A percentile compares a stretch with the other conserved stretches of the same genome.
Evolutionary conservation across 192 early-diverging fungal genomes (phyloP).

Genomic region (Phlyctochytrium arcticum): DNA sequence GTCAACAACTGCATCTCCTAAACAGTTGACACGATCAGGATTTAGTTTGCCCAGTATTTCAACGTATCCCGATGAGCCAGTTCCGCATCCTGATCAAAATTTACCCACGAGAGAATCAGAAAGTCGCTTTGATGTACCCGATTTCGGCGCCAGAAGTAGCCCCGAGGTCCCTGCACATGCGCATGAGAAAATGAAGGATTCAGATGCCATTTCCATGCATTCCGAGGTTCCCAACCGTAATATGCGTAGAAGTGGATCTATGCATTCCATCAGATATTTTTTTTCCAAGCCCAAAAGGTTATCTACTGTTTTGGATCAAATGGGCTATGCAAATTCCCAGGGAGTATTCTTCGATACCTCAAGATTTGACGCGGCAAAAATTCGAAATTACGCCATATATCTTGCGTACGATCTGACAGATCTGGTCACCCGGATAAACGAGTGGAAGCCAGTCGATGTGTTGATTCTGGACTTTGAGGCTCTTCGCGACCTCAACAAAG

Average conservation of each 20-base stretch:
- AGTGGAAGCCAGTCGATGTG: slow-evolving; percentile 7
- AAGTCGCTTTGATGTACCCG: no score
- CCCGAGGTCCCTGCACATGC: no score
- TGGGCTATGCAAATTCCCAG: neutral
- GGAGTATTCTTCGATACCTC: slow-evolving; percentile 1
- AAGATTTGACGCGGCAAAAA: neutral
- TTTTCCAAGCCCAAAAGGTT: neutral
- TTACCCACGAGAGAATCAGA: no score
- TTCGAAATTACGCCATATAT: slow-evolving; percentile 1
- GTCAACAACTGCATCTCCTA: no score
- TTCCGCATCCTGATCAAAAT: no score
- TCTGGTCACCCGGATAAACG: neutral
- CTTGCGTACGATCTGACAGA: neutral
- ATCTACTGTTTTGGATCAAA: neutral
- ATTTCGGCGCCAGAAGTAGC: no score
- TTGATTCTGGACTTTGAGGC: neutral
- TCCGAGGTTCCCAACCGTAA: neutral
- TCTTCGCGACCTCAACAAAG: no score
- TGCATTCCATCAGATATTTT: neutral
- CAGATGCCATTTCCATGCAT: no score
- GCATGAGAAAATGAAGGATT: no score
- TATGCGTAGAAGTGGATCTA: neutral
- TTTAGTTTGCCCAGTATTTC: no score
- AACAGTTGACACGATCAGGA: no score
- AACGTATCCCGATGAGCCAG: no score